Evolutionary conservation across 208 protist species (phyloP).

Genomic region (Strigomonas culicis): DNA sequence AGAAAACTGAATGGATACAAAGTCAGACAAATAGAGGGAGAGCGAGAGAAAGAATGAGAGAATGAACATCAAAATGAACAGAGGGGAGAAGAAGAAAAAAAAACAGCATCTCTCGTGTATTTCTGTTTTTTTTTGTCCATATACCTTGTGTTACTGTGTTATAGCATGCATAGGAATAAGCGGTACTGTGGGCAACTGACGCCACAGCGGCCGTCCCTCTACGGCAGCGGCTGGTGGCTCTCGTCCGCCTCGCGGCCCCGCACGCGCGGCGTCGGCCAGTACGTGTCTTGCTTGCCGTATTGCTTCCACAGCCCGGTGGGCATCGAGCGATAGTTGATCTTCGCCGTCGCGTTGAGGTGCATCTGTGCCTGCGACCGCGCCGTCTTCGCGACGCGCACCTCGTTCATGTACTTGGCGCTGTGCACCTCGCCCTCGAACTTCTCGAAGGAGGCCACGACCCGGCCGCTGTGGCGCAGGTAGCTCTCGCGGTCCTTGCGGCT

Average conservation of each 20-base stretch:
- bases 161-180: background rate
- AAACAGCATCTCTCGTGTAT: constrained; percentile 7
- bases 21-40: background rate
- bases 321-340: constrained; percentile 89
- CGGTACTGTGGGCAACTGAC: constrained; percentile 1
- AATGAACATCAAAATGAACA: background rate
- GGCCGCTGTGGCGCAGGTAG: constrained; percentile 61
- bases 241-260: constrained; percentile 47
- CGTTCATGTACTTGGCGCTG: constrained; percentile 78
- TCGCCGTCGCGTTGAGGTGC: constrained; percentile 85
- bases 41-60: background rate
- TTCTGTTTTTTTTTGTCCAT: background rate
- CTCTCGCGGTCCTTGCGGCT: constrained; percentile 59
- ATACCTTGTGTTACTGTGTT: no score
- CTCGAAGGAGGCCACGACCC: constrained; percentile 76
- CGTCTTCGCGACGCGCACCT: constrained; percentile 67
- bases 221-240: constrained; percentile 19
- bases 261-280: constrained; percentile 70
- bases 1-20: background rate
- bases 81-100: constrained; percentile 7
- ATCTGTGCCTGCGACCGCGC: constrained; percentile 84
- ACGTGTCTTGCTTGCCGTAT: constrained; percentile 70
- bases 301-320: constrained; percentile 83
- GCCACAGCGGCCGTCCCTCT: no score
- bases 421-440: constrained; percentile 85